Percentiles rank a stretch among this genome's conserved stretches.
These are phyloP conservation scores for Wallacemonas sp. DNA, from an alignment of 208 protist genomes.

Conservation along the genomic window DNA sequence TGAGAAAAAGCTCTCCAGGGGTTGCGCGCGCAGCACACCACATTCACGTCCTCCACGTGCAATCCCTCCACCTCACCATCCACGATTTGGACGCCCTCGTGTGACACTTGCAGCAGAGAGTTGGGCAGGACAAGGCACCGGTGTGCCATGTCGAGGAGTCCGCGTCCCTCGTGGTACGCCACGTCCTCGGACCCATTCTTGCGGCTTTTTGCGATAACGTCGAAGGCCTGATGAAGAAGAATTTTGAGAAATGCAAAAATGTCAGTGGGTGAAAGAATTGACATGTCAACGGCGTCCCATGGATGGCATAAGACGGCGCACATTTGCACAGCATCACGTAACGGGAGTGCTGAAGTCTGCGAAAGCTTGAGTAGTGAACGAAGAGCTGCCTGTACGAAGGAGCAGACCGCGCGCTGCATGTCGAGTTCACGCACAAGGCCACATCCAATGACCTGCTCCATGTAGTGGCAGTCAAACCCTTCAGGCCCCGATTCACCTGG, in stretches of 20 bases:
- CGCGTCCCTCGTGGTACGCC: conserved; percentile 43
- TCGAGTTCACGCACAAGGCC: conserved; percentile 77
- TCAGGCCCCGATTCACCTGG: neutral
- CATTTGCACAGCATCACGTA: conserved; percentile 34
- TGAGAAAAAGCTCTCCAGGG: conserved; percentile 59
- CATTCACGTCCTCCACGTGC: conserved; percentile 72
- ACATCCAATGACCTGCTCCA: conserved; percentile 70
- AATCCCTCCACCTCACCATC: conserved; percentile 83
- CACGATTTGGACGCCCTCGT: conserved; percentile 67
- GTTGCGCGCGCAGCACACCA: conserved; percentile 74
- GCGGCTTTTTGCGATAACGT: neutral
- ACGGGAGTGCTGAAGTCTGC: neutral
- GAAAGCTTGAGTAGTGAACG: conserved; percentile 35
- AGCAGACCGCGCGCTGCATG: conserved; percentile 70
- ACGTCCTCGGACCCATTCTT: conserved; percentile 1
- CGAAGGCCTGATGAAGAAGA: conserved; percentile 24
- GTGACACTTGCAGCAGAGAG: conserved; percentile 62
- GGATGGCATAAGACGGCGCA: conserved; percentile 85
- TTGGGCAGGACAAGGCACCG: conserved; percentile 78
- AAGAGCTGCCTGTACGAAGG: conserved; percentile 72
- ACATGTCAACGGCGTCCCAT: conserved; percentile 86
- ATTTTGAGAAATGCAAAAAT: conserved; percentile 75
- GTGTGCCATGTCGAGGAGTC: conserved; percentile 70
- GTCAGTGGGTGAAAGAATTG: conserved; percentile 65
- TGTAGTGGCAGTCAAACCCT: conserved; percentile 59